These are phyloP conservation scores for Entomortierella parvispora DNA, from an alignment of 192 early-diverging fungal genomes.

Conservation along the genomic window DNA sequence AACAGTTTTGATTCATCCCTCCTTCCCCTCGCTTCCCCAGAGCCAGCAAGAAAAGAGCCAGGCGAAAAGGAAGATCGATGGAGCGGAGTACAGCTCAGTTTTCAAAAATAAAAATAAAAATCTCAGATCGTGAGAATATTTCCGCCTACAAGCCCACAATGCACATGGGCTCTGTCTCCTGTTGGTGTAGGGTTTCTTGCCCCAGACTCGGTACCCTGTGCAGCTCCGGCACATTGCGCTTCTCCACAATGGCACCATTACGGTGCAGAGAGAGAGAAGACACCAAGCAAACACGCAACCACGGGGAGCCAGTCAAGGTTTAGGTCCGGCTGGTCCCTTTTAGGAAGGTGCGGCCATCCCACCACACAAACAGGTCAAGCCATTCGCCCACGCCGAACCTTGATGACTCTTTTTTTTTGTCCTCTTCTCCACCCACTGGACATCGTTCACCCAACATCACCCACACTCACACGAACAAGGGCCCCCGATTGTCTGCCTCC, in stretches of 20 bases:
- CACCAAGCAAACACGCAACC: too few species aligned
- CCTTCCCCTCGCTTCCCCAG: not conserved
- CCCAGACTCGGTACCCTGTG: too few species aligned
- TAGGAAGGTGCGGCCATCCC: slow-evolving; percentile 1
- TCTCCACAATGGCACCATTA: not conserved
- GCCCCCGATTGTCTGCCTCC: not conserved
- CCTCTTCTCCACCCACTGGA: too few species aligned
- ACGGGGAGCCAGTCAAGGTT: slow-evolving; percentile 4
- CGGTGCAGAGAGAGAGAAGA: not conserved
- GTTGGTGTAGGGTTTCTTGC: not conserved
- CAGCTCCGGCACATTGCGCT: too few species aligned
- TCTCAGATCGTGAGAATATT: slow-evolving; percentile 37
- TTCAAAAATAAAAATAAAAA: not conserved
- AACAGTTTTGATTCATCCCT: not conserved
- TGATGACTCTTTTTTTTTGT: too few species aligned
- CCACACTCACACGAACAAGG: too few species aligned
- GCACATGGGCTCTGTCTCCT: not conserved
- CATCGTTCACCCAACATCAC: too few species aligned
- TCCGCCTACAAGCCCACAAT: not conserved
- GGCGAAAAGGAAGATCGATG: not conserved
- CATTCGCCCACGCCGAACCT: too few species aligned
- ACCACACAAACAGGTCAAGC: too few species aligned
- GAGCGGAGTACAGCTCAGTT: not conserved
- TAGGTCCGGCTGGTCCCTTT: slow-evolving; percentile 27
- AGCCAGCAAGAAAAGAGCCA: not conserved